Base-by-base conservation (phyloP, 1,139 yeast species). In the Debaryomyces psychrophilus region DNA sequence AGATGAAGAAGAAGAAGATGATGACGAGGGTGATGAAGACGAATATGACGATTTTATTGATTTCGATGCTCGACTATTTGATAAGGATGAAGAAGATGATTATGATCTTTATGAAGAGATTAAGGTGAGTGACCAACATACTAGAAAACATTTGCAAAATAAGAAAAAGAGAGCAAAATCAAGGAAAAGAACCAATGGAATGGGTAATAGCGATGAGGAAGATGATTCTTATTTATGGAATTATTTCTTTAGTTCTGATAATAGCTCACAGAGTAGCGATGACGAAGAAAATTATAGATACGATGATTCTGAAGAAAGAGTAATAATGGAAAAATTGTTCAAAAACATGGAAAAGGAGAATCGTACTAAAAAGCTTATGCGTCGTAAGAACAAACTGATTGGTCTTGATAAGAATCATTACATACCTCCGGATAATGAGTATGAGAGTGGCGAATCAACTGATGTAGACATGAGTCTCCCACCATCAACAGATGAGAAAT, bases 391-490 rank as follows among this genome's bases (percentile, higher is more conserved):
- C 49, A 63, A 55, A 40, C 64, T 61, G 53, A 62, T 62, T 42
- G 49, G 47, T 14, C 39, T 35, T 17, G 47, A 38, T 8, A 37
- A 37, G 11, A 20, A 25, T 25, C 41, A 38, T 28, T 29, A 34
- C n/a, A 53, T 51, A 15, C 39, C 47, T 23, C 48, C 49, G n/a
- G 71, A 66, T 37, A 56, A 57, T 15, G 71, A 58, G 9, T 72
- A 73, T 50, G 78, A 74, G 47, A 72, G 77, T 52, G 95, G 93
- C 38, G 97, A 92, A 56, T 88, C 96, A 8, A 93, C 98, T 0
- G 99, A 93, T 65, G 96, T 89, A 50, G 98, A 93, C 61, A 77
- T 81, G 26, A 76, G 83, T 15, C 68, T 92, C 39, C 83, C 83
- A 14, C 79, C 83, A 4, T 78, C 86, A 5, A 73, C 81, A 9